A percentile compares a stretch with the other conserved stretches of the same genome.
Evolutionary conservation across 2,329 filamentous ascomycete genomes (phyloP).

Genomic region (Pezicula rhizophila): DNA sequence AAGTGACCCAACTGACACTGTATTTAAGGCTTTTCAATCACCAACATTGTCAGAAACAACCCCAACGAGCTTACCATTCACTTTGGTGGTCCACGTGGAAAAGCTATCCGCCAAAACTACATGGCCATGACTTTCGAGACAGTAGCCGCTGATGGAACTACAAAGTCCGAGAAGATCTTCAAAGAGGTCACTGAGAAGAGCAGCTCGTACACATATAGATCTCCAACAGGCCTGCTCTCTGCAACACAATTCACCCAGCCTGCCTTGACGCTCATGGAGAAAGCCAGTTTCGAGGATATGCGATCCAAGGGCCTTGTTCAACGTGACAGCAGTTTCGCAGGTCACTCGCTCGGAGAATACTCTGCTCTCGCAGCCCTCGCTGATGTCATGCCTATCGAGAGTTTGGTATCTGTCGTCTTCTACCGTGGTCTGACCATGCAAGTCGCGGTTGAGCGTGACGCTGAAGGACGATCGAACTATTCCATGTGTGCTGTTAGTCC

Average conservation of each 20-base stretch:
- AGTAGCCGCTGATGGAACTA: constrained; percentile 82
- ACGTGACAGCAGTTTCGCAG: constrained; percentile 92
- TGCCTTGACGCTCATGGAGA: constrained; percentile 97
- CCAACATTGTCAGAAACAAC: constrained; percentile 99
- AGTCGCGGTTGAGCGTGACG: constrained; percentile 95
- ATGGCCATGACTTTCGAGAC: constrained; percentile 99
- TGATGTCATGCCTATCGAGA: constrained; percentile 99
- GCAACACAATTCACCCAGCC: constrained; percentile 99
- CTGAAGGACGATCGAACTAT: constrained; percentile 89
- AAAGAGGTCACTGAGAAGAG: constrained; percentile 93
- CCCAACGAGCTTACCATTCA: constrained; percentile 97
- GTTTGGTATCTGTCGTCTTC: constrained; percentile 95
- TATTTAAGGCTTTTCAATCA: constrained; percentile 77
- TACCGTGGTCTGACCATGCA: constrained; percentile 99
- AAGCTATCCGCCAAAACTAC: constrained; percentile 97
- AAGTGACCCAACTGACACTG: constrained; percentile 16
- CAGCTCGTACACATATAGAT: constrained; percentile 93
- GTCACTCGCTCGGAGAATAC: constrained; percentile 97
- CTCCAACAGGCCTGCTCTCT: constrained; percentile 87
- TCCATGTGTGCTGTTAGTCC: constrained; percentile 99
- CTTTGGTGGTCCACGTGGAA: constrained; percentile 93
- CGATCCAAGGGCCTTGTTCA: constrained; percentile 93
- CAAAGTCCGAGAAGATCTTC: constrained; percentile 99
- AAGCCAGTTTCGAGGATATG: constrained; percentile 99
- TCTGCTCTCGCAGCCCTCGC: constrained; percentile 92